Evolutionary conservation across 441 rosid genomes (phyloP), one percentile per base, ranked within the genome.

Genomic region (Adansonia madagascariensis): DNA sequence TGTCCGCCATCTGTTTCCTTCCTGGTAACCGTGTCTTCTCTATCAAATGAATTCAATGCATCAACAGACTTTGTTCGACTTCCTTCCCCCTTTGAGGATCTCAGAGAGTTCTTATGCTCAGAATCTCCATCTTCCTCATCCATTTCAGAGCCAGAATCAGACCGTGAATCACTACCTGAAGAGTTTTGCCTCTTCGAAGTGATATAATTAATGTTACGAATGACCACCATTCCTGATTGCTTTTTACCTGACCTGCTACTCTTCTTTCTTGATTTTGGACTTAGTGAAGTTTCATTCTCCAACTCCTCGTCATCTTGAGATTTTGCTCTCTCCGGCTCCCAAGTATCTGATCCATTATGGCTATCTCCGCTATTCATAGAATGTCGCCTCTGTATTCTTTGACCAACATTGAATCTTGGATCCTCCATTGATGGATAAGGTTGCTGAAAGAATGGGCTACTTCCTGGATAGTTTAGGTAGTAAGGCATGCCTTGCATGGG

Each of bases 201-300:
- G 77, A 94, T 85, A 82, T 91, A 96, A 71, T 96, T 96, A 60
- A 96, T 84, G 88, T 94, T 96, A 56, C 94, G 87, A 76, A 96
- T 92, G 77, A 94, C 96, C 71, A 96, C 97, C 85, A 41, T 86
- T 35, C 95, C 92, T 5, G 99, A 86, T 75, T 88, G 83, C 80
- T 86, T 90, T 83, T 89, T 91, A 76, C 88, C 82, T 41, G 95
- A 89, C 75, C 84, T 80, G 77, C 85, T 71, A 39, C 84, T 77
- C 78, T 75, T 89, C 79, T 81, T 90, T 74, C 78, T 73, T 55
- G 65, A 18, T 81, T 76, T 86, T 67, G 31, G 80, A 74, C 31
- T 78, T 68, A 60, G 78, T 8, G 73, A 78, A 81, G 77, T 71
- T 79, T 78, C 87, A 56, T 84, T 84, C 27, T 82, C 88, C 77